Evolutionary conservation across 2,329 filamentous ascomycete species (phyloP).

Genomic region (Colletotrichum godetiae): DNA sequence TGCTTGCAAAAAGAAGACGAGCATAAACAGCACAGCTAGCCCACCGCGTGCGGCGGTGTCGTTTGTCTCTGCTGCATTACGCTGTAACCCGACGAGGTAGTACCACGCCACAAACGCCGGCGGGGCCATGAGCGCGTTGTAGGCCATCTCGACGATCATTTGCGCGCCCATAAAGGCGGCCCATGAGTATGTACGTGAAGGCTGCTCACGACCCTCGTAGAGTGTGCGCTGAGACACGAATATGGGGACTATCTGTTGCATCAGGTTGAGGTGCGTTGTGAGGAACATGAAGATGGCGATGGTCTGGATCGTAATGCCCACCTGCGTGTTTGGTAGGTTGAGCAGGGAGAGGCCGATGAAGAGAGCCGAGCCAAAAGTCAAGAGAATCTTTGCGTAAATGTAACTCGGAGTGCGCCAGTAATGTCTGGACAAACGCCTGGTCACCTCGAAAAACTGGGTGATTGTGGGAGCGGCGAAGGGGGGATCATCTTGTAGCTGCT

Average conservation of each 20-base stretch:
- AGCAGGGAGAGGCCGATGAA: constrained; percentile 79
- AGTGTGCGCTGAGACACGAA: constrained; percentile 74
- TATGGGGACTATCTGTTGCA: constrained; percentile 73
- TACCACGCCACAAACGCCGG: constrained; percentile 75
- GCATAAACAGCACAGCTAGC: constrained; percentile 72
- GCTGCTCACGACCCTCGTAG: constrained; percentile 74
- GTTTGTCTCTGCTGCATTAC: constrained; percentile 65
- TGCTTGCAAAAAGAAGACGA: constrained; percentile 73
- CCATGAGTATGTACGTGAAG: constrained; percentile 74
- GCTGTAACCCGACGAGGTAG: constrained; percentile 73
- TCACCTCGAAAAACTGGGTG: constrained; percentile 69
- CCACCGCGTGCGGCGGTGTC: constrained; percentile 60
- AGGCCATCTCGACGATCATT: constrained; percentile 75
- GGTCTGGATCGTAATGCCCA: constrained; percentile 77
- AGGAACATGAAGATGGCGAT: constrained; percentile 79
- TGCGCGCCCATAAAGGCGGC: constrained; percentile 73
- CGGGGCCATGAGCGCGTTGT: constrained; percentile 69
- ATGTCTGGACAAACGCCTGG: constrained; percentile 76
- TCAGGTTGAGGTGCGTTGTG: constrained; percentile 76
- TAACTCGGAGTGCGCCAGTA: constrained; percentile 83
- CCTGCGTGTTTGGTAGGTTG: constrained; percentile 67
- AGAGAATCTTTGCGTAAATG: constrained; percentile 75
- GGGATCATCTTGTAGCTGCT: constrained; percentile 49
- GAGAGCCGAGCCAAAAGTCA: constrained; percentile 58
- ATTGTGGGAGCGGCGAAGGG: constrained; percentile 75